Evolutionary conservation across 129 eudicot genomes (phyloP).

Genomic region (Chrysanthemum seticuspe): DNA sequence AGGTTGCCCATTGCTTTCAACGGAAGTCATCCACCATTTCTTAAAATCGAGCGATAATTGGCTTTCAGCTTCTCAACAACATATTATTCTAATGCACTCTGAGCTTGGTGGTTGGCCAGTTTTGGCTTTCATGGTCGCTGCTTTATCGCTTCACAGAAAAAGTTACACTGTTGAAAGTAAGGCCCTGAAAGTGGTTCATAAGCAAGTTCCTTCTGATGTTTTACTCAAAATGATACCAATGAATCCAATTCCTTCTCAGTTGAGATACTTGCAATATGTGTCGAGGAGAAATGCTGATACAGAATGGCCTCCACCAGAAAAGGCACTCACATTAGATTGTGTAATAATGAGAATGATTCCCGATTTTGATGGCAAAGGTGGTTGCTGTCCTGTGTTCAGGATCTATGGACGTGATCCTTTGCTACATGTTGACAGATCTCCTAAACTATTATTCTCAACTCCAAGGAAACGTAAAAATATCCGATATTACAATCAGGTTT

Average conservation of each 20-base stretch:
- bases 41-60: conserved; percentile 57
- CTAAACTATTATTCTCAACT: conserved; percentile 52
- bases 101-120: conserved; percentile 61
- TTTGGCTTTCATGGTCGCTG: conserved; percentile 65
- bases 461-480: conserved; percentile 40
- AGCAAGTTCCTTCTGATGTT: conserved; percentile 63
- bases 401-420: conserved; percentile 64
- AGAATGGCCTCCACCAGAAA: conserved; percentile 57
- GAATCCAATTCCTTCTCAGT: conserved; percentile 62
- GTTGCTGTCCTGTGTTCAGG: conserved; percentile 63
- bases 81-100: conserved; percentile 60
- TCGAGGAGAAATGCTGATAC: conserved; percentile 54
- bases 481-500: conserved; percentile 57
- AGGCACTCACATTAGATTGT: conserved; percentile 51
- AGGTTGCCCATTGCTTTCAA: conserved; percentile 45
- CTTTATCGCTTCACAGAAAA: conserved; percentile 52
- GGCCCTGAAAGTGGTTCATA: conserved; percentile 58
- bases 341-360: conserved; percentile 59
- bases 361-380: conserved; percentile 59
- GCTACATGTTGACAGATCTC: conserved; percentile 41
- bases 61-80: conserved; percentile 54
- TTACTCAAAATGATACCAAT: conserved; percentile 43
- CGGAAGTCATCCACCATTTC: conserved; percentile 64
- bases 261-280: conserved; percentile 69
- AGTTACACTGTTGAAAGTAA: conserved; percentile 51